Base-by-base conservation (phyloP, 2,329 filamentous ascomycete species). In the Aspergillus pseudoterreus region DNA sequence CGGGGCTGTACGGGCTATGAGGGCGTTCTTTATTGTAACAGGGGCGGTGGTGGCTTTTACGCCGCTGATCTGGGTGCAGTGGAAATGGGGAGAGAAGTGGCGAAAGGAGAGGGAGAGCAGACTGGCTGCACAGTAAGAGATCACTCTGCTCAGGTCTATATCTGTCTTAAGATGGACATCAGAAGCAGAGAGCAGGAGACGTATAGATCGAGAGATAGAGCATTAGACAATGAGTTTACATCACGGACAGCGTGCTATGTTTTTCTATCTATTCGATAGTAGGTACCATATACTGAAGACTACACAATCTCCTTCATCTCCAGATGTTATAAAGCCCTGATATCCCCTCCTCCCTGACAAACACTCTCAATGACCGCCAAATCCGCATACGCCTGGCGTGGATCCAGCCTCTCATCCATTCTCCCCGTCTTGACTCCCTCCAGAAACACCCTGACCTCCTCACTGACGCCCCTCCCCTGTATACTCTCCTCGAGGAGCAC, bases 1-100 rank as follows among this genome's bases (percentile, higher is more conserved):
- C 27, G 58, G 68, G 39, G 56, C 57, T 3, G 43, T 72, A 15
- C 64, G 56, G 19, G 75, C 62, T 2, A 45, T 54, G 17, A 64
- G 51, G 15, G 43, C 63, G 6, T 67, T 68, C 46, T 22, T 65
- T 17, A 33, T 68, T 27, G 58, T 68, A 14, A 60, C 63, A n/a
- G 63, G 64, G 6, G 58, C 66, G 36, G 62, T 58, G 4, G n/a
- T 65, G 11, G 38, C 35, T 11, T 60, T 64, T 57, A 49, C 55
- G 6, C 62, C 63, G 10, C 54, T 67, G 30, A 36, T 67, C 3
- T 51, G 52, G 42, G 45, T 63, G 15, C 64, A 67, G 48, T 60
- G 59, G 52, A 57, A 55, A 43, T 66, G 56, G 52, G 65, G 64
- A 2, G 58, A 62, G 30, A 54, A 52, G 38, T 67, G 65, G 65